Base-by-base conservation (phyloP, 345 rosid species). In the Erucastrum elatum region DNA sequence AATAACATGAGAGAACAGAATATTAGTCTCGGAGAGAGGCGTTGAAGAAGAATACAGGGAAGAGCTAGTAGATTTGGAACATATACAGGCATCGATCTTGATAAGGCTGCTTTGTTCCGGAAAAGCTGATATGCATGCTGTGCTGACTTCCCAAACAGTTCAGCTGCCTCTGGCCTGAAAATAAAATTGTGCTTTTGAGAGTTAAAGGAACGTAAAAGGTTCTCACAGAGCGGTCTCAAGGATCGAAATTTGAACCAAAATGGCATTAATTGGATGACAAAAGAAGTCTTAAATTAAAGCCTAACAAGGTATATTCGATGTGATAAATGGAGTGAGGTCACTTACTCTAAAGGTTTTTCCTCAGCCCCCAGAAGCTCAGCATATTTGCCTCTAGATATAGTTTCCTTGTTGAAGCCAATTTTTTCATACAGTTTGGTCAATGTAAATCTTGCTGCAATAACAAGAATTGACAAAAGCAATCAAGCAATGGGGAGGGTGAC, bases 351-450 rank as follows among this genome's bases (percentile, higher is more conserved):
- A 78, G 97, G 83, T 74, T 97, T 88, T 77, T 92, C 91, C 11
- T 92, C 97, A 77, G 98, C 94, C 6, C 88, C 97, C 25, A 86
- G 84, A 75, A 94, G 89, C 86, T 94, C 98, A 12, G 97, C 94
- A 83, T 85, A 94, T 85, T 70, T 90, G 75, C 98, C 98, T 81
- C 97, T 84, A 80, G 98, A 94, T 77, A 94, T 86, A 80, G 90
- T 87, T 88, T 94, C 97, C 81, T 94, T 92, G 85, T 83, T 91
- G 87, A 90, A 92, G 66, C 98, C 98, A 75, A 94, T 87, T 72
- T 88, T 92, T 80, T 94, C 95, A 76, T 92, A 94, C 44, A 94
- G 83, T 78, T 92, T 92, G 8, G 87, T 95, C 80, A 92, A 82
- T 75, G 88, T 92, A 83, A 92, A 86, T 85, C 89, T 94, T 70